Conservation (phyloP, 257 asterid species). For the Nicotiana sylvestris region DNA sequence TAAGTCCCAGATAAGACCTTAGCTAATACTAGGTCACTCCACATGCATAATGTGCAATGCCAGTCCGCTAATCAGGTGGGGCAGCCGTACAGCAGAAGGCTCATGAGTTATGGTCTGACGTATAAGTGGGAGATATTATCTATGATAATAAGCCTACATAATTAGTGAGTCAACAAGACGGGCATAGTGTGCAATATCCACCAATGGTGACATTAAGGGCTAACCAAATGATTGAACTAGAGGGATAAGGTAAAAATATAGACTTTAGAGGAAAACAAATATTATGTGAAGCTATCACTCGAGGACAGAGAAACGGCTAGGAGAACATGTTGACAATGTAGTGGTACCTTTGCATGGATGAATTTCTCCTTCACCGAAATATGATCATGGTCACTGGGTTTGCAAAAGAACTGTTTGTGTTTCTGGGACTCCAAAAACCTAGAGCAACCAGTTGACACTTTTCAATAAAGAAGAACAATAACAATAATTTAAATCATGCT, state of each 20-base stretch:
- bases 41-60: neutral
- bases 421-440: slow-evolving; percentile 69
- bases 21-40: neutral
- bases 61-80: neutral
- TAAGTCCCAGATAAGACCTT: neutral
- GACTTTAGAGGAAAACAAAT: neutral
- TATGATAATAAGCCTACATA: neutral
- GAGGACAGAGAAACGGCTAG: neutral
- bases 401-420: slow-evolving; percentile 58
- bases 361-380: slow-evolving; percentile 86
- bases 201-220: neutral
- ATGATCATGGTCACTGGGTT: slow-evolving; percentile 71
- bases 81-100: neutral
- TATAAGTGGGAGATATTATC: neutral
- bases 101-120: neutral
- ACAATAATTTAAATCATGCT: neutral
- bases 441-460: slow-evolving; percentile 19
- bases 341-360: slow-evolving; percentile 78
- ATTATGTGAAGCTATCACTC: neutral
- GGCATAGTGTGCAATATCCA: neutral
- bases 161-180: neutral
- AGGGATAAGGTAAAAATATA: neutral
- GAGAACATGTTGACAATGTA: slow-evolving; percentile 10
- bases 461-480: neutral
- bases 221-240: neutral